A percentile compares a stretch with the other conserved stretches of the same genome.
phyloP scores from a whole-genome alignment of 2,329 filamentous ascomycete species.

The Colletotrichum paranaense region DNA sequence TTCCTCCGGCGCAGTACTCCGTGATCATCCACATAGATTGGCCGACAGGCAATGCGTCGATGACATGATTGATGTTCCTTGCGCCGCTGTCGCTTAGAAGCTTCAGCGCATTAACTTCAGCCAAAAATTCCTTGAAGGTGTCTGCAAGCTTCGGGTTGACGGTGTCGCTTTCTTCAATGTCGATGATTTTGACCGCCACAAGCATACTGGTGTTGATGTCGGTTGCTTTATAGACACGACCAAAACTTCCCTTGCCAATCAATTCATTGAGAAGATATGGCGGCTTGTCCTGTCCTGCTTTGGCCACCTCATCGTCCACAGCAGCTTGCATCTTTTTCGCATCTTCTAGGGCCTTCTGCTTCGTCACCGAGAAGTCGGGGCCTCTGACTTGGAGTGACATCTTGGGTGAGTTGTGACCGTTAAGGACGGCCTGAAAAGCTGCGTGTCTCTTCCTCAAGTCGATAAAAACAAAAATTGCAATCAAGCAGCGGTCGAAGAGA shows the following conservation, averaged over 20 bases:
- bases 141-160: conserved; percentile 73
- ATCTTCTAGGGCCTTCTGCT: conserved; percentile 74
- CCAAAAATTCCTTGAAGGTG: conserved; percentile 76
- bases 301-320: conserved; percentile 71
- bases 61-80: conserved; percentile 83
- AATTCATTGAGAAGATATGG: conserved; percentile 77
- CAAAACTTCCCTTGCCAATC: conserved; percentile 81
- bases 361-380: conserved; percentile 58
- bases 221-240: conserved; percentile 77
- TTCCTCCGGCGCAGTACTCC: conserved; percentile 87
- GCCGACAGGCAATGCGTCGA: conserved; percentile 81
- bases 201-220: conserved; percentile 59
- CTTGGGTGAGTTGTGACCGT: conserved; percentile 11
- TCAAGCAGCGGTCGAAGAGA: not conserved
- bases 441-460: not conserved
- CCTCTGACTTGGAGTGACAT: conserved; percentile 57
- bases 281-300: conserved; percentile 69
- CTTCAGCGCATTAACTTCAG: conserved; percentile 76
- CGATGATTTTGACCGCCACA: conserved; percentile 85
- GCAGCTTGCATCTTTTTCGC: conserved; percentile 75
- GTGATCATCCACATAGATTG: conserved; percentile 90
- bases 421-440: not conserved
- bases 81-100: conserved; percentile 79
- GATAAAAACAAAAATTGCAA: not conserved
- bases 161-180: conserved; percentile 82